Evolutionary conservation across 2,329 filamentous ascomycete genomes (phyloP).

Genomic region (Cercospora citrullina): DNA sequence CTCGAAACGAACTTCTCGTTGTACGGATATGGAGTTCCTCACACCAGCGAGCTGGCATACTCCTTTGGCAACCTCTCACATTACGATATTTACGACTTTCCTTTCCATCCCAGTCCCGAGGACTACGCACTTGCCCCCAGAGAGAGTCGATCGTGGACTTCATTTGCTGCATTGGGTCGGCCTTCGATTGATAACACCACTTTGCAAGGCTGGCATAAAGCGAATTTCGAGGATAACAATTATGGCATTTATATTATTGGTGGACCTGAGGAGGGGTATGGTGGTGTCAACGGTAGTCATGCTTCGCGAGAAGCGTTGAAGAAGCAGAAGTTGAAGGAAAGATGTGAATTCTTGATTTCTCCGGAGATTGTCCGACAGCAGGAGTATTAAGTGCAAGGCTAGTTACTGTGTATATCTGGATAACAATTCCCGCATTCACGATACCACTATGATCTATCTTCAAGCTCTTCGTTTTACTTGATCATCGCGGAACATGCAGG

Average conservation of each 20-base stretch:
- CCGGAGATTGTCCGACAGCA: conserved; percentile 46
- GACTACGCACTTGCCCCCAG: conserved; percentile 47
- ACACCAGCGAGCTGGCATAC: conserved; percentile 57
- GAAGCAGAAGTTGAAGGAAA: conserved; percentile 48
- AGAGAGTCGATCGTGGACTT: conserved; percentile 52
- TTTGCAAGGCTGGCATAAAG: conserved; percentile 45
- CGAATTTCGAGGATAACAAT: conserved; percentile 36
- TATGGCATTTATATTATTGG: conserved; percentile 48
- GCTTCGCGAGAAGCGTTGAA: conserved; percentile 33
- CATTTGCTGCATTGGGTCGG: conserved; percentile 46
- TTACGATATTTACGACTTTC: conserved; percentile 45
- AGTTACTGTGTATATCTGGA: no score
- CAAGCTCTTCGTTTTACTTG: no score
- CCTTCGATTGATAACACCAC: conserved; percentile 42
- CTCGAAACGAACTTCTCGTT: conserved; percentile 39
- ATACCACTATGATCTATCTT: no score
- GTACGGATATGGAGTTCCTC: conserved; percentile 49
- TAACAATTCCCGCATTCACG: no score
- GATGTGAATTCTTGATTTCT: conserved; percentile 52
- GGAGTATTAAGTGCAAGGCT: conserved; percentile 4
- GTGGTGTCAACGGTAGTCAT: conserved; percentile 41
- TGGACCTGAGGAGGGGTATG: conserved; percentile 47
- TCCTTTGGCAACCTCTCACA: conserved; percentile 46
- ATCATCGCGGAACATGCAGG: no score
- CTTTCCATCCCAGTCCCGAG: conserved; percentile 36